phyloP scores from a whole-genome alignment of 768 basidiomycete species.

The Hydnum rufescens region DNA sequence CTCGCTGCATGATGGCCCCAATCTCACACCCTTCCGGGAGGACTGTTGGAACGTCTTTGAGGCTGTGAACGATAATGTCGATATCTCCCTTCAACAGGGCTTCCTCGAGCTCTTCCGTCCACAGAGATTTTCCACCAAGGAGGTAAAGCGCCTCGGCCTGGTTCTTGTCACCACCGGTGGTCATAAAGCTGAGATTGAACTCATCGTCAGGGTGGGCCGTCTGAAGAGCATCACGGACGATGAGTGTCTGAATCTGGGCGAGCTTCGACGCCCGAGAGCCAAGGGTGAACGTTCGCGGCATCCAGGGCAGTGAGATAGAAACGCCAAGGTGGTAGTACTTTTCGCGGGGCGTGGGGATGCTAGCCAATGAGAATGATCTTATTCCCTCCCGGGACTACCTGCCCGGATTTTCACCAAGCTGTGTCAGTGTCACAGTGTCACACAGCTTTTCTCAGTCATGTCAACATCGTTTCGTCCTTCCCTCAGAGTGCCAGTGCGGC shows the following conservation, averaged over 20 bases:
- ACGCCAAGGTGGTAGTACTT: too few species aligned
- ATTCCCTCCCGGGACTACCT: too few species aligned
- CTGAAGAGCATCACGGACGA: slow-evolving; percentile 46
- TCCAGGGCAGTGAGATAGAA: too few species aligned
- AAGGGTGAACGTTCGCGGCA: slow-evolving; percentile 27
- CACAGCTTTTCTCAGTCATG: too few species aligned
- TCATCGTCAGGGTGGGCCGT: slow-evolving; percentile 30
- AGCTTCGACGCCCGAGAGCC: slow-evolving; percentile 79
- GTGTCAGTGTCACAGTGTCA: too few species aligned
- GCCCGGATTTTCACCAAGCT: too few species aligned
- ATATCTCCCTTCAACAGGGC: slow-evolving; percentile 48
- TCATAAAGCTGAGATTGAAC: slow-evolving; percentile 41
- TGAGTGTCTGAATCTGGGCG: slow-evolving; percentile 76
- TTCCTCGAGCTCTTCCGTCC: slow-evolving; percentile 94
- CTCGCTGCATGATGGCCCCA: slow-evolving; percentile 67
- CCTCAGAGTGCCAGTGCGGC: too few species aligned
- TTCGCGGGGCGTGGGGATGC: too few species aligned
- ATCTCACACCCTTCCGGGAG: slow-evolving; percentile 72
- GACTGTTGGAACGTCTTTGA: slow-evolving; percentile 85
- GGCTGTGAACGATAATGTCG: slow-evolving; percentile 81
- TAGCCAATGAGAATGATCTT: too few species aligned
- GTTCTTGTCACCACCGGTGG: slow-evolving; percentile 71
- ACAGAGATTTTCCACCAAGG: slow-evolving; percentile 76
- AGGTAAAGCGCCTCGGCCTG: slow-evolving; percentile 72
- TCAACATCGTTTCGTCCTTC: too few species aligned